These are phyloP conservation scores for Ceratocystis variospora DNA, from an alignment of 2,329 filamentous ascomycete genomes.

Conservation along the genomic window DNA sequence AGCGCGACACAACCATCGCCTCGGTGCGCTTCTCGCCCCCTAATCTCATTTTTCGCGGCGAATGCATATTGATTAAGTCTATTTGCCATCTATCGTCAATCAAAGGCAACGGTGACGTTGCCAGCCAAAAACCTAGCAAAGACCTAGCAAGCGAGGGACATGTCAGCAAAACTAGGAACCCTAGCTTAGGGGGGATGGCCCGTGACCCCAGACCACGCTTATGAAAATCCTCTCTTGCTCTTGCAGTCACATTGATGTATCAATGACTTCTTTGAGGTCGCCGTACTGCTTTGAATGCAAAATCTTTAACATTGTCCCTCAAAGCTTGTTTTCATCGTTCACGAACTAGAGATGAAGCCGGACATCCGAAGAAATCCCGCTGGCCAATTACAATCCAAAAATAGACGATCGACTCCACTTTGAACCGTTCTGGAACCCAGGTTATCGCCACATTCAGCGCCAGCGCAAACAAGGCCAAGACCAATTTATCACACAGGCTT, in stretches of 20 bases:
- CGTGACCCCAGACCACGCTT: too few relatives aligned
- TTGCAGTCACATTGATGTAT: too few relatives aligned
- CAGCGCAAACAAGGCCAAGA: neutral
- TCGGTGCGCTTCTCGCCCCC: neutral
- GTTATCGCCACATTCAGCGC: neutral
- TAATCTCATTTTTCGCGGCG: too few relatives aligned
- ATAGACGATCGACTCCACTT: neutral
- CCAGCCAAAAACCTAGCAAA: too few relatives aligned
- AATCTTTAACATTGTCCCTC: neutral
- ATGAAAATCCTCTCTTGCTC: too few relatives aligned
- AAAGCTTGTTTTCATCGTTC: neutral
- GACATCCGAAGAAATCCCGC: constrained; percentile 9
- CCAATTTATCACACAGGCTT: neutral
- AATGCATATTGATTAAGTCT: too few relatives aligned
- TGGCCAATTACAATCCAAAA: constrained; percentile 4
- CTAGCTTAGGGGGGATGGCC: too few relatives aligned
- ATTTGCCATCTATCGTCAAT: too few relatives aligned
- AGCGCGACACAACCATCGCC: neutral
- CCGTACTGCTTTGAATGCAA: neutral
- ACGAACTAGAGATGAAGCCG: neutral
- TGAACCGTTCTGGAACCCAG: constrained; percentile 3
- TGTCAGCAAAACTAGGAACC: too few relatives aligned
- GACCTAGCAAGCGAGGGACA: too few relatives aligned
- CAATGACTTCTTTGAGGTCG: too few relatives aligned
- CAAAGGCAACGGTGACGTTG: too few relatives aligned